Conservation (phyloP, 345 rosid genomes). For the Odontarrhena argentea region DNA sequence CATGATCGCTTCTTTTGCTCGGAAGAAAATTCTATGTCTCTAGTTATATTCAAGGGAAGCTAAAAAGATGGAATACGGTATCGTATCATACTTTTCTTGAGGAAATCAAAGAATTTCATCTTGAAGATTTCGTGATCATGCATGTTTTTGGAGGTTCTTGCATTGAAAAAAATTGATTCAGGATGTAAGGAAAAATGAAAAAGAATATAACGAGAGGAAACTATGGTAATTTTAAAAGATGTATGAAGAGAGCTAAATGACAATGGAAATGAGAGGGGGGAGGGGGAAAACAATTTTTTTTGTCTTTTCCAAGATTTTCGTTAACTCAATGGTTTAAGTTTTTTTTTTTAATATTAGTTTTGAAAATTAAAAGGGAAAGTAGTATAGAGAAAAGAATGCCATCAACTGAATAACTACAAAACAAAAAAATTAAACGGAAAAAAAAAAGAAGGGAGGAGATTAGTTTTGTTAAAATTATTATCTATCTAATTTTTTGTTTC, state of each 20-base stretch:
- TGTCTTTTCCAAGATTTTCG: slow-evolving; percentile 17
- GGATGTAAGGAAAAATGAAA: neutral
- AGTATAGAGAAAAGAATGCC: slow-evolving; percentile 7
- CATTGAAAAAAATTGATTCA: neutral
- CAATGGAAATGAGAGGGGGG: slow-evolving; percentile 1
- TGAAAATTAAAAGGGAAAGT: neutral
- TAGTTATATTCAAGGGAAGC: neutral
- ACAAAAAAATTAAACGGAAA: neutral
- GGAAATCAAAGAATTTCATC: neutral
- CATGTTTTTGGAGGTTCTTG: slow-evolving; percentile 12
- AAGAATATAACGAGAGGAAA: neutral
- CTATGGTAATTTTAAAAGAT: neutral
- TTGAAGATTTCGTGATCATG: neutral
- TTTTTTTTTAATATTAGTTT: neutral
- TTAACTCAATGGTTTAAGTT: slow-evolving; percentile 24
- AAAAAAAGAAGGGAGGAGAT: slow-evolving; percentile 22
- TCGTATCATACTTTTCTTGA: neutral
- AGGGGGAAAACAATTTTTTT: neutral
- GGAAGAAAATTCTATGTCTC: neutral
- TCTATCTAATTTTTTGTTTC: neutral
- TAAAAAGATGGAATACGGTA: neutral
- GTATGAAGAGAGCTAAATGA: slow-evolving; percentile 23
- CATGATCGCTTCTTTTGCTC: slow-evolving; percentile 12
- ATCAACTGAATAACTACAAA: slow-evolving; percentile 22
- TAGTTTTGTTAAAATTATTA: neutral